Conservation (phyloP, 2,329 filamentous ascomycete species). For the Penicillium sumatraense region DNA sequence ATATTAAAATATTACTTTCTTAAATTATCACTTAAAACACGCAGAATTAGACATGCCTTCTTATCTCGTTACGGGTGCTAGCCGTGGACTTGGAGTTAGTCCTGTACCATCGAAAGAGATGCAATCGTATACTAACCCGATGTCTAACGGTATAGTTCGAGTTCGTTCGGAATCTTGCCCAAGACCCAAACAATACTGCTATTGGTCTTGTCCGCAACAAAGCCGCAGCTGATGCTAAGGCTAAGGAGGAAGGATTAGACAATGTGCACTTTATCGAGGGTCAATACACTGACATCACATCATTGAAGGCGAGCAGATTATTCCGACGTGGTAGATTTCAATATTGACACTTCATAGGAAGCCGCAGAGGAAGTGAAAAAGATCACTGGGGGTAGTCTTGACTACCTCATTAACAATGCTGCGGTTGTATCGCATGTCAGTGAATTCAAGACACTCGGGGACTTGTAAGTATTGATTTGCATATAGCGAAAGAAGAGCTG, state of each 20-base stretch:
- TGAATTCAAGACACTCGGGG: background rate
- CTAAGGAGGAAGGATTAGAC: constrained; percentile 39
- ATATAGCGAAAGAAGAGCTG: background rate
- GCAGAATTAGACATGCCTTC: background rate
- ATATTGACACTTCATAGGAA: background rate
- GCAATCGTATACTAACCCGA: background rate
- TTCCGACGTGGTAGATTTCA: background rate
- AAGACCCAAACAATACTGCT: constrained; percentile 49
- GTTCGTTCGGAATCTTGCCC: constrained; percentile 54
- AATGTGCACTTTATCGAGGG: constrained; percentile 12
- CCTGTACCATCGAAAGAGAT: background rate
- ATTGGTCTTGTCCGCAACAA: constrained; percentile 57
- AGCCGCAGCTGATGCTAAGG: constrained; percentile 48
- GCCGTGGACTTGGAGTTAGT: background rate
- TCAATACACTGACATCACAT: constrained; percentile 4
- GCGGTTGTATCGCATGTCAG: constrained; percentile 35
- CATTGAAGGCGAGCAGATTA: constrained; percentile 2
- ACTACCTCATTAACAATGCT: constrained; percentile 60
- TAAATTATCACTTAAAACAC: background rate
- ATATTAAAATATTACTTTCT: too few relatives aligned
- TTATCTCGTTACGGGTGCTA: background rate
- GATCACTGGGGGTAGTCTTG: constrained; percentile 41
- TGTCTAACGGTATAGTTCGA: constrained; percentile 46
- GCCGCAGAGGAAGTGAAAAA: constrained; percentile 23
- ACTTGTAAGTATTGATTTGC: background rate